Base-by-base conservation (phyloP, 257 asterid species). In the Solanum verrucosum region DNA sequence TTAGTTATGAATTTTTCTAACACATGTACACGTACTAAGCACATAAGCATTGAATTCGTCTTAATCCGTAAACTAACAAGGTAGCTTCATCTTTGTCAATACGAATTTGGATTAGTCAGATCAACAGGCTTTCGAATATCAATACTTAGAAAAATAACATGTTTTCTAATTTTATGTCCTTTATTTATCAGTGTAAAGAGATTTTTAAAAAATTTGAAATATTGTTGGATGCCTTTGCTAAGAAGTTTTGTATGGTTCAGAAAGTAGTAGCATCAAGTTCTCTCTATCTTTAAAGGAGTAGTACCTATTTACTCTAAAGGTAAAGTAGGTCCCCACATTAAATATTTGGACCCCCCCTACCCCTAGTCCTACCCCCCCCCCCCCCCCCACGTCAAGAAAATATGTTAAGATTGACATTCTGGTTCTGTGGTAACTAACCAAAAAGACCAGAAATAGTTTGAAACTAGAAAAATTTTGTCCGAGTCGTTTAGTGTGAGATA, bases 231-330 rank as follows among this genome's bases (percentile, higher is more conserved):
- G n/a, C 40, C 67, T 81, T 81, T 46, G 70, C 42, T 29, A 29
- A 46, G 85, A 81, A 81, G 85, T 3, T 81, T 18, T 81, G 6
- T 81, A 29, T 49, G 85, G 85, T 81, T 81, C 44, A 49, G 85
- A 81, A 81, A 81, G 16, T 81, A 29, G 6, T 21, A 81, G 63
- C 44, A 81, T 81, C 85, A 81, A 81, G 70, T 81, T 81, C 85
- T 81, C 42, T 49, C 29, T 29, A 81, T 46, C 68, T 46, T 46
- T 27, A 81, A 81, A 46, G 27, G 27, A 46, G 42, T 46, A 27
- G 84, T 31, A 46, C 37, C 85, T 7, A 44, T 44, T 25, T 44
- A 44, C 38, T 46, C 10, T 9, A 46, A 81, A 46, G 40, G 2
- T 18, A 46, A 81, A 81, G 42, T 49, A 81, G 85, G 70, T 81